Evolutionary conservation across 768 basidiomycete genomes (phyloP).

Genomic region (Rhizopogon vesiculosus): DNA sequence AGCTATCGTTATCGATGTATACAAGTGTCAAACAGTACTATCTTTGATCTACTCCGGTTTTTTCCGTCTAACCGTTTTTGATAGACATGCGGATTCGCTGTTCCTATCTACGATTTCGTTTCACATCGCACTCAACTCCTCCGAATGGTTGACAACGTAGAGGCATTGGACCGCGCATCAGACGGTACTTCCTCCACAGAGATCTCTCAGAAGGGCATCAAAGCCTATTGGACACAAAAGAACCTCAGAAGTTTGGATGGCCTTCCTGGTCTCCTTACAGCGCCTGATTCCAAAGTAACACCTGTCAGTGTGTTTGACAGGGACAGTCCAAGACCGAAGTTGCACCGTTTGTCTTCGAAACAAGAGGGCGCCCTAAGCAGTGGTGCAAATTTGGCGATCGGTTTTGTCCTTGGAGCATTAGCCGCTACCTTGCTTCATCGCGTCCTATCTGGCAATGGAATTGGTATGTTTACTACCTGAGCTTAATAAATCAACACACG

Average conservation of each 20-base stretch:
- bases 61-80: background rate
- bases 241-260: constrained; percentile 57
- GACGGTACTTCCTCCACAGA: background rate
- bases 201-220: constrained; percentile 33
- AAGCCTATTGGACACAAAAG: constrained; percentile 44
- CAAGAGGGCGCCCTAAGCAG: background rate
- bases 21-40: constrained; percentile 46
- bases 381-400: constrained; percentile 4
- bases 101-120: constrained; percentile 58
- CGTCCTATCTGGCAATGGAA: background rate
- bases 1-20: constrained; percentile 55
- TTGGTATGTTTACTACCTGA: background rate
- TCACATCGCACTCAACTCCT: constrained; percentile 50
- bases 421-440: constrained; percentile 4
- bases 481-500: background rate
- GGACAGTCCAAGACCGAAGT: constrained; percentile 8
- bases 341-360: background rate
- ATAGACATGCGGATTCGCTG: constrained; percentile 63
- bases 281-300: constrained; percentile 10
- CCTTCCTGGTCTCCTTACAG: constrained; percentile 41
- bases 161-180: constrained; percentile 31
- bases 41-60: background rate
- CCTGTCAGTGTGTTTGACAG: constrained; percentile 17
- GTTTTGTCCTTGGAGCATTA: constrained; percentile 16
- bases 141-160: constrained; percentile 36